Conservation (phyloP, 352 stramenopile genomes). For the Phytophthora sojae region DNA sequence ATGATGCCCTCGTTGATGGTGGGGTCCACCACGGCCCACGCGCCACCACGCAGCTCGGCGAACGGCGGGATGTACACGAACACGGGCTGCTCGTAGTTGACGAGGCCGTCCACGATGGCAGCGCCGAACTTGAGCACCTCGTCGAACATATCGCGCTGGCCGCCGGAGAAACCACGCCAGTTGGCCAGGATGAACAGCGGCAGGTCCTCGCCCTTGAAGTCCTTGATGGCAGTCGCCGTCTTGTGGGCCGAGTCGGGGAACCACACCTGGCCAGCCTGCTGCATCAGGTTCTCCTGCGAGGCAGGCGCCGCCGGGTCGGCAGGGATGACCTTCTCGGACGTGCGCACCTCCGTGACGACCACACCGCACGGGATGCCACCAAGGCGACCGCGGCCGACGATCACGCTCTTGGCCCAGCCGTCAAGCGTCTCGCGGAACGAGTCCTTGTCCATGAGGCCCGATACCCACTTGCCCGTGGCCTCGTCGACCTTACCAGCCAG, state of each 20-base stretch:
- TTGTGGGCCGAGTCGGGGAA: constrained; percentile 99
- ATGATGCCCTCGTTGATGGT: constrained; percentile 99
- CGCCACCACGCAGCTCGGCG: constrained; percentile 98
- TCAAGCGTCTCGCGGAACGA: constrained; percentile 99
- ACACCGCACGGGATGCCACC: constrained; percentile 99
- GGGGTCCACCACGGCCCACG: constrained; percentile 99
- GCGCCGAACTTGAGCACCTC: constrained; percentile 99
- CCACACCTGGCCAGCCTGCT: constrained; percentile 99
- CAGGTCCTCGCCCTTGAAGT: constrained; percentile 99
- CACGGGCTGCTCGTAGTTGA: constrained; percentile 98
- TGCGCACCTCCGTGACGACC: constrained; percentile 98
- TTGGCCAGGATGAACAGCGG: constrained; percentile 99
- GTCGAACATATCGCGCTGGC: constrained; percentile 99
- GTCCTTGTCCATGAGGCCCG: constrained; percentile 98
- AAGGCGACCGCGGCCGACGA: constrained; percentile 97
- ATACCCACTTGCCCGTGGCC: constrained; percentile 81
- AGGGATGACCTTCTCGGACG: constrained; percentile 96
- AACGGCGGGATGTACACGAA: constrained; percentile 99
- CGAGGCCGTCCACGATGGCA: constrained; percentile 99
- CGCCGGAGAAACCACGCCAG: constrained; percentile 99
- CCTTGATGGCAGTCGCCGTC: constrained; percentile 99
- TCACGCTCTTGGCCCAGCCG: constrained; percentile 99
- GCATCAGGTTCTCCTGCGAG: constrained; percentile 97
- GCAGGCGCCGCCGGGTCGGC: constrained; percentile 97
- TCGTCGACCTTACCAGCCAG: constrained; percentile 88